Conservation (phyloP, 495 filamentous ascomycete species). For the Annulohypoxylon bovei region DNA sequence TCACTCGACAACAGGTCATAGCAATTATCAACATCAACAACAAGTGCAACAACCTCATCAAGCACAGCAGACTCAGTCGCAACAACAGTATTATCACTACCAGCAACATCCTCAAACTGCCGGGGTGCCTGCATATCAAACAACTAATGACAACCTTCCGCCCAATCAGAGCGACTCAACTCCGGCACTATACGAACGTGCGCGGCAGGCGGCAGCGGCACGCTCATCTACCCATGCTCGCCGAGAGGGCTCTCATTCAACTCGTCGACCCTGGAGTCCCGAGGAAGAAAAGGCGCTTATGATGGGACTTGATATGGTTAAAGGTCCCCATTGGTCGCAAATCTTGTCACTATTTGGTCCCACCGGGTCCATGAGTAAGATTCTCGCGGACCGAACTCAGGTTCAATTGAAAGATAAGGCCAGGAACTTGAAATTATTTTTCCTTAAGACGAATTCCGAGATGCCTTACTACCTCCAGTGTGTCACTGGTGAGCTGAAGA, state of each 20-base stretch:
- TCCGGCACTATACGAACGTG: conserved; percentile 81
- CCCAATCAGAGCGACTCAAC: conserved; percentile 81
- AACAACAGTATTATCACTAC: conserved; percentile 42
- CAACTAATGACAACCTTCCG: conserved; percentile 57
- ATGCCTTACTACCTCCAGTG: conserved; percentile 91
- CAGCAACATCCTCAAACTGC: conserved; percentile 35
- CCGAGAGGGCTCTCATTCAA: conserved; percentile 80
- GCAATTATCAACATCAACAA: conserved; percentile 49
- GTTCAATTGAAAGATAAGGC: conserved; percentile 97
- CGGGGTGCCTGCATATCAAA: conserved; percentile 39
- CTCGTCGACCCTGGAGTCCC: conserved; percentile 86
- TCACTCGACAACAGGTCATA: conserved; percentile 35
- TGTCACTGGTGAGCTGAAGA: conserved; percentile 94
- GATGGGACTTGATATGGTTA: conserved; percentile 89
- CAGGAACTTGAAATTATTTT: conserved; percentile 92
- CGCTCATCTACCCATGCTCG: conserved; percentile 79
- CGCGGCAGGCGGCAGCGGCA: conserved; percentile 80
- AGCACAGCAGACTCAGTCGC: conserved; percentile 22
- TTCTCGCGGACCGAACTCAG: conserved; percentile 91
- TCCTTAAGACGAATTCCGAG: conserved; percentile 91
- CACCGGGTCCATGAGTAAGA: conserved; percentile 82
- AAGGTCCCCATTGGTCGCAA: conserved; percentile 95
- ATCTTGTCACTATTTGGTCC: conserved; percentile 89
- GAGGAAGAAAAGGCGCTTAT: conserved; percentile 94
- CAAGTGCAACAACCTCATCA: conserved; percentile 41